Evolutionary conservation across 768 basidiomycete genomes (phyloP).

Genomic region (Trametes meyenii): DNA sequence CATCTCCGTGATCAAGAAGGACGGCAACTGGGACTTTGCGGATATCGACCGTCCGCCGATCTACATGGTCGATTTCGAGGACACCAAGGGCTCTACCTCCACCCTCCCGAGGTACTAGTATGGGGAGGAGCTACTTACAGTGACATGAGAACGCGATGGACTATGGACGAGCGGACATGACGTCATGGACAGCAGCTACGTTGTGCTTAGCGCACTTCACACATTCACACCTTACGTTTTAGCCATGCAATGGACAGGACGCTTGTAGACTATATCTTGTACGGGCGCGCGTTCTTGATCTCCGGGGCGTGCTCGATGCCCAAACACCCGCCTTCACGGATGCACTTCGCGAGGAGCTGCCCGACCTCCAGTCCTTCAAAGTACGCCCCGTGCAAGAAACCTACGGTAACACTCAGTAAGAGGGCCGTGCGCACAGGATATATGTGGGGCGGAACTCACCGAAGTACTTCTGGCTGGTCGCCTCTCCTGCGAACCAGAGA

Average conservation of each 20-base stretch:
- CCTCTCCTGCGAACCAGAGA: slow-evolving; percentile 69
- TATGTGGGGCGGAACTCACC: slow-evolving; percentile 39
- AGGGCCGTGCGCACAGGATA: background rate
- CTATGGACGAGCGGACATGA: background rate
- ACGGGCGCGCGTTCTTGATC: slow-evolving; percentile 28
- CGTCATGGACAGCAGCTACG: background rate
- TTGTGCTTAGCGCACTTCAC: background rate
- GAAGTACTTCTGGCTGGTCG: slow-evolving; percentile 57
- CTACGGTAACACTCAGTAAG: slow-evolving; percentile 17
- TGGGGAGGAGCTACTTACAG: background rate
- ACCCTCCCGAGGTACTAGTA: background rate
- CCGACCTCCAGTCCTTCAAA: slow-evolving; percentile 36
- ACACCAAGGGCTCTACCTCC: background rate
- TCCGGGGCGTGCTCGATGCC: slow-evolving; percentile 25
- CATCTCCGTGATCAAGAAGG: slow-evolving; percentile 21
- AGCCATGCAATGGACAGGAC: no score
- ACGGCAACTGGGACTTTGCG: slow-evolving; percentile 29
- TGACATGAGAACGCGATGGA: background rate
- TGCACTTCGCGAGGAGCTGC: slow-evolving; percentile 32
- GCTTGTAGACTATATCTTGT: slow-evolving; percentile 17
- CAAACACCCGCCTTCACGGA: slow-evolving; percentile 24
- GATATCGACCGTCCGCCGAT: slow-evolving; percentile 26
- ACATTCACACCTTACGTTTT: no score
- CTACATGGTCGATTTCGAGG: slow-evolving; percentile 26
- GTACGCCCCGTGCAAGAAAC: slow-evolving; percentile 39